Base-by-base conservation (phyloP, 1,284 basidiomycete species). In the Fistulina hepatica region DNA sequence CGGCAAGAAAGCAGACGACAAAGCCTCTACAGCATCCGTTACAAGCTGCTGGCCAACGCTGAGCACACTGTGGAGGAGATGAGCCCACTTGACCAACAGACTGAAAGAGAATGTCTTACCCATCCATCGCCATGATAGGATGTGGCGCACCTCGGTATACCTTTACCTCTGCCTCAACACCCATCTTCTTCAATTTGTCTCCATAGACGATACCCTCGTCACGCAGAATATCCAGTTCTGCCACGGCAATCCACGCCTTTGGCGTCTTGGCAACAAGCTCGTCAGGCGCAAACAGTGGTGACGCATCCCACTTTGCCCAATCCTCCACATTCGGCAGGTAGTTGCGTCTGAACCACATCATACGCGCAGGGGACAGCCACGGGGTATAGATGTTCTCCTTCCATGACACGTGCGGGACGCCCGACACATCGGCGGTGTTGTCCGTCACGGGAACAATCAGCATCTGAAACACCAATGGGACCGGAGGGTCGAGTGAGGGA, bases 361-460 rank as follows among this genome's bases (percentile, higher is more conserved):
- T 84, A 34, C 73, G 72, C 5, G 48, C 70, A 0, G 73, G 74
- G 4, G 62, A 59, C 20, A 85, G 65, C 61, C 75, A 73, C 1
- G 73, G 68, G 1, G 76, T 71, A 37, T 75, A 55, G 17, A 62
- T 58, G 48, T 79, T 77, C 44, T 71, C 67, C 10, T 58, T 56
- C 79, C 80, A 82, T 8, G 69, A 71, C 8, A 57, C 54, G 38
- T 71, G 61, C 1, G 57, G 55, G 1, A 47, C 54, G 12, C 59
- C 60, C n/a, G 54, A 52, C 21, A 48, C 53, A 7, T 65, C 61
- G 3, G 73, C 71, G 2, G 78, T 78, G 54, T 81, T 81, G 52
- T 84, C 77, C 2, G 65, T 69, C n/a, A 82, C 79, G 2, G 81
- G 81, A 2, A 81, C 79, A 15, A 79, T 62, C 19, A 82, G 64